phyloP scores from a whole-genome alignment of 495 filamentous ascomycete genomes.

The Hypoxylon lenormandii region DNA sequence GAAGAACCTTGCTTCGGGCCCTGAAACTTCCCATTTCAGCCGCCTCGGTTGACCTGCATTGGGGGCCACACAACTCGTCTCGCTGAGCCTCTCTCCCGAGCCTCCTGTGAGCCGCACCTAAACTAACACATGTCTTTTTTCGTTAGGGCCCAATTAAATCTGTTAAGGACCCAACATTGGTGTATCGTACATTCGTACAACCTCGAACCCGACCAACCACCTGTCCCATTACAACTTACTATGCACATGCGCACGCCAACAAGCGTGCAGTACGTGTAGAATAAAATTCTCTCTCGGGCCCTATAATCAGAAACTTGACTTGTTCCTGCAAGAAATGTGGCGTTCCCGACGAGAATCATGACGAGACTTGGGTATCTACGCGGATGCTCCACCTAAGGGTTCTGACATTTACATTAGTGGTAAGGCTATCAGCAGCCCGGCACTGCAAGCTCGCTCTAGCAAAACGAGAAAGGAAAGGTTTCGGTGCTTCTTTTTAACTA shows the following conservation, averaged over 20 bases:
- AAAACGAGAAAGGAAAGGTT: constrained; percentile 6
- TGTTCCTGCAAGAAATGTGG: constrained; percentile 44
- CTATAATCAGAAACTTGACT: constrained; percentile 41
- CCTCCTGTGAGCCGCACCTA: constrained; percentile 50
- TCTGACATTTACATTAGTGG: neutral
- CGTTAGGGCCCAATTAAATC: constrained; percentile 34
- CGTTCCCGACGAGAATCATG: constrained; percentile 38
- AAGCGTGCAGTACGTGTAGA: constrained; percentile 30
- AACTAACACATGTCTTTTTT: constrained; percentile 49
- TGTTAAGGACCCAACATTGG: constrained; percentile 46
- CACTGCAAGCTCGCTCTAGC: constrained; percentile 9
- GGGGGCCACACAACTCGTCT: constrained; percentile 39
- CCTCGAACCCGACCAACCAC: constrained; percentile 32
- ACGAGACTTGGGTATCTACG: neutral
- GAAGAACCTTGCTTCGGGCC: constrained; percentile 41
- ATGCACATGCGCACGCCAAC: constrained; percentile 19
- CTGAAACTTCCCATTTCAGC: constrained; percentile 47
- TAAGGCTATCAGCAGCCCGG: neutral
- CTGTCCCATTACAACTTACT: constrained; percentile 28
- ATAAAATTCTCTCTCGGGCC: constrained; percentile 26
- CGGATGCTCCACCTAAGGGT: neutral
- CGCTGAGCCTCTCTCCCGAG: constrained; percentile 50
- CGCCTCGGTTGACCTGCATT: constrained; percentile 49
- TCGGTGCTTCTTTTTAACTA: constrained; percentile 16
- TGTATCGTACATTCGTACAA: constrained; percentile 18